Conservation (phyloP, 2,329 filamentous ascomycete species). For the Colletotrichum sidae region DNA sequence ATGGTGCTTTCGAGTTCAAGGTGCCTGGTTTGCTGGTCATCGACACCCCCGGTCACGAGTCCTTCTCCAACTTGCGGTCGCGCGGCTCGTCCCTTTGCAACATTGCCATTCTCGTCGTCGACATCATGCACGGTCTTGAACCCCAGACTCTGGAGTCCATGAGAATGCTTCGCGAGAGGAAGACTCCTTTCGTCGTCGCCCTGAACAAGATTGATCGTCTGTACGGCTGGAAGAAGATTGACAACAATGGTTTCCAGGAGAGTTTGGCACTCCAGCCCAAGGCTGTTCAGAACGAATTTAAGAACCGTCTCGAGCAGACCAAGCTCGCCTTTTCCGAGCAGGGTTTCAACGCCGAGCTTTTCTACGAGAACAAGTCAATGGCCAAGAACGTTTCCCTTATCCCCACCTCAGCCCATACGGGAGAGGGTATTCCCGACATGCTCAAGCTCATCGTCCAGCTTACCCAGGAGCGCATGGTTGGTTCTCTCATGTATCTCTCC, state of each 20-base stretch:
- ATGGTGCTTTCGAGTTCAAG: slow-evolving; percentile 94
- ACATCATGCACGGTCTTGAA: slow-evolving; percentile 99
- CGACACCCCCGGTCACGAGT: slow-evolving; percentile 99
- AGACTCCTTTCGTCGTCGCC: slow-evolving; percentile 98
- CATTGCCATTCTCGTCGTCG: slow-evolving; percentile 98
- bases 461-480: slow-evolving; percentile 97
- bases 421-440: slow-evolving; percentile 99
- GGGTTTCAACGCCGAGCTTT: slow-evolving; percentile 97
- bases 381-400: slow-evolving; percentile 94
- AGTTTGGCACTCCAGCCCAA: slow-evolving; percentile 91
- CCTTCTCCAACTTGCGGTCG: slow-evolving; percentile 97
- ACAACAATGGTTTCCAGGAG: slow-evolving; percentile 98
- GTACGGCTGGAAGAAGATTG: slow-evolving; percentile 98
- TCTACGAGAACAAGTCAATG: slow-evolving; percentile 98
- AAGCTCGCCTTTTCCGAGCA: slow-evolving; percentile 96
- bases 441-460: slow-evolving; percentile 92
- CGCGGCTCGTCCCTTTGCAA: slow-evolving; percentile 98
- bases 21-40: slow-evolving; percentile 96
- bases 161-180: slow-evolving; percentile 89
- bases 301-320: slow-evolving; percentile 87
- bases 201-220: slow-evolving; percentile 99
- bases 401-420: slow-evolving; percentile 97
- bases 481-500: slow-evolving; percentile 96
- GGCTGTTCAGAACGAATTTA: slow-evolving; percentile 93
- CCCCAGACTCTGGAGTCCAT: slow-evolving; percentile 98